A percentile compares a stretch with the other conserved stretches of the same genome.
Evolutionary conservation across 2,329 filamentous ascomycete species (phyloP).

Genomic region (Scedosporium boydii): DNA sequence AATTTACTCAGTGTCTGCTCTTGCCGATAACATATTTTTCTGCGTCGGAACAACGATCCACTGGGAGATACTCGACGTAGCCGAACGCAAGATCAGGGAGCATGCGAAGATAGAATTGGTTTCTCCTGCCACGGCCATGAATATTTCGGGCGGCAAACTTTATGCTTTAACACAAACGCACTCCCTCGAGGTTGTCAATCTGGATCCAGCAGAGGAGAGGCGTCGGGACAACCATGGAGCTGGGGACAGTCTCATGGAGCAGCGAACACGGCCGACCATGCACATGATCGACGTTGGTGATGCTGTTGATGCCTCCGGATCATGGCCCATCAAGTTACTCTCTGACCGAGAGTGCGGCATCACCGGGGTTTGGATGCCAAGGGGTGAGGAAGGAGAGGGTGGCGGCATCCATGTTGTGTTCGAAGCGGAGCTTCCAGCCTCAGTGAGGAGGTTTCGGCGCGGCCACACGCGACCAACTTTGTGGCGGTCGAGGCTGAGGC

Average conservation of each 20-base stretch:
- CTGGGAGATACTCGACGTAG: conserved; percentile 43
- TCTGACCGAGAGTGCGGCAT: conserved; percentile 37
- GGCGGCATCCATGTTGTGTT: conserved; percentile 38
- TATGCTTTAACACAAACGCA: conserved; percentile 43
- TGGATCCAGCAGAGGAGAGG: conserved; percentile 24
- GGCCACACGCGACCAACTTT: conserved; percentile 45
- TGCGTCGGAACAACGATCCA: conserved; percentile 43
- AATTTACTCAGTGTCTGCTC: conserved; percentile 46
- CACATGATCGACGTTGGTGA: conserved; percentile 38
- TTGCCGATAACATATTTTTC: conserved; percentile 46
- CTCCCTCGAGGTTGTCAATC: conserved; percentile 47
- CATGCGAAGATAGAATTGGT: conserved; percentile 37
- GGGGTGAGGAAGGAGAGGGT: conserved; percentile 23
- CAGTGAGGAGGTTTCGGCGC: conserved; percentile 46
- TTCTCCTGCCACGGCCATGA: conserved; percentile 42
- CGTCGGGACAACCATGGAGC: conserved; percentile 19
- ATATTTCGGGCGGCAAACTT: conserved; percentile 35
- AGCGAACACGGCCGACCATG: conserved; percentile 29
- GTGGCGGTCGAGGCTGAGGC: conserved; percentile 23
- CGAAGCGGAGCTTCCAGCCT: conserved; percentile 43
- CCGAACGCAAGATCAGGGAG: conserved; percentile 39
- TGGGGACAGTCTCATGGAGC: conserved; percentile 33
- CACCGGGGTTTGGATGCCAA: conserved; percentile 41
- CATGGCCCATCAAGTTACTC: conserved; percentile 34
- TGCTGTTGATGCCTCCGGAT: conserved; percentile 14